Conservation (phyloP, 805 yeast genomes). For the Kregervanrija delftensis region DNA sequence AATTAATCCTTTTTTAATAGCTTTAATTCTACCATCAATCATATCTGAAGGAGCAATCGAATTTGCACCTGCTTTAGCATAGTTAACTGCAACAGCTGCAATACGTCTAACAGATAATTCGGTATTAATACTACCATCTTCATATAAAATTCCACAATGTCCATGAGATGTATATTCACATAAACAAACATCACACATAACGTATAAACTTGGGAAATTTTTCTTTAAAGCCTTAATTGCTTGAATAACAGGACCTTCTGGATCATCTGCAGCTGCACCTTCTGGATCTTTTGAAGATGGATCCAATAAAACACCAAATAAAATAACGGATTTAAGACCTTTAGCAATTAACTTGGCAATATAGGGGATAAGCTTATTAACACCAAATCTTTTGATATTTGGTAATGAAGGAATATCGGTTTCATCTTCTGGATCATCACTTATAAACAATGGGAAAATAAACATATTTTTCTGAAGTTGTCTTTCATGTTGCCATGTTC, state of each 20-base stretch:
- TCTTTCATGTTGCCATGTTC: constrained; percentile 89
- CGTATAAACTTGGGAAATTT: constrained; percentile 74
- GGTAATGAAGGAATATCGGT: constrained; percentile 72
- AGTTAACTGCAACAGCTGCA: constrained; percentile 91
- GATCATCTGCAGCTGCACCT: constrained; percentile 93
- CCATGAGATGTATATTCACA: constrained; percentile 97
- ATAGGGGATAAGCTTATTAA: constrained; percentile 69
- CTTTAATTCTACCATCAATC: constrained; percentile 92
- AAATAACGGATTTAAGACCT: constrained; percentile 78
- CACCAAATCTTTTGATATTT: constrained; percentile 80
- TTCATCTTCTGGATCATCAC: constrained; percentile 79
- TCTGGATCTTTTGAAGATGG: constrained; percentile 69
- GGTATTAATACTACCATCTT: constrained; percentile 80
- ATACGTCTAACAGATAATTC: constrained; percentile 70
- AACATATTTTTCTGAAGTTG: constrained; percentile 83
- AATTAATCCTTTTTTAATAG: constrained; percentile 79
- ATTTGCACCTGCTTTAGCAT: constrained; percentile 93
- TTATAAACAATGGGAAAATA: constrained; percentile 84
- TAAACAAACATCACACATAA: constrained; percentile 91
- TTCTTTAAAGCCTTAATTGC: constrained; percentile 60
- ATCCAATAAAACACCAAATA: constrained; percentile 85
- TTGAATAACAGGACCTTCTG: constrained; percentile 87
- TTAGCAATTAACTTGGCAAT: constrained; percentile 64
- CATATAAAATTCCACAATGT: constrained; percentile 90
- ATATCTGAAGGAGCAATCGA: constrained; percentile 96